Evolutionary conservation across 176 grass and related monocot genomes (phyloP).

Genomic region (Typha latifolia): DNA sequence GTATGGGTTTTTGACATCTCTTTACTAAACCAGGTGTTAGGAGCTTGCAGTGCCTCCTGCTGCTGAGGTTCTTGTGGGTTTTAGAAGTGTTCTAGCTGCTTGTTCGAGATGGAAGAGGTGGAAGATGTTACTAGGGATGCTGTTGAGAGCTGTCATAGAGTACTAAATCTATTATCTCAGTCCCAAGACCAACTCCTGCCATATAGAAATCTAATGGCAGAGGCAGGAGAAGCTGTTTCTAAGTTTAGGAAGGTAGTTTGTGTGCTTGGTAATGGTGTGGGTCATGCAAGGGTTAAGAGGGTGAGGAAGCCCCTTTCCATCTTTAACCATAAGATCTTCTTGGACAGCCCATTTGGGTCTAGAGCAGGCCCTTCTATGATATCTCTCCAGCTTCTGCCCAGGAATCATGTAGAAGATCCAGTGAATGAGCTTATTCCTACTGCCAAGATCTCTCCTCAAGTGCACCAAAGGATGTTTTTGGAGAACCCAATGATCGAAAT

Average conservation of each 20-base stretch:
- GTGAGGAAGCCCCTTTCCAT: slow-evolving; percentile 52
- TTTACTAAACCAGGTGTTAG: not conserved
- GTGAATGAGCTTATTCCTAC: slow-evolving; percentile 25
- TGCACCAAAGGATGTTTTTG: slow-evolving; percentile 44
- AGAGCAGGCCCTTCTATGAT: slow-evolving; percentile 17
- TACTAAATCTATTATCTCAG: slow-evolving; percentile 58
- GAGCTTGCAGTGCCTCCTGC: slow-evolving; percentile 2
- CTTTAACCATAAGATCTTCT: slow-evolving; percentile 62
- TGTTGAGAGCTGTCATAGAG: slow-evolving; percentile 62
- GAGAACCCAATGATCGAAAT: slow-evolving; percentile 29
- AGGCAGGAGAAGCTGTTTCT: slow-evolving; percentile 49
- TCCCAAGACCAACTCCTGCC: slow-evolving; percentile 39
- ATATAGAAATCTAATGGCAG: slow-evolving; percentile 43
- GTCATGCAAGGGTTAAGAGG: slow-evolving; percentile 70
- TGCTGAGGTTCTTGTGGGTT: not conserved
- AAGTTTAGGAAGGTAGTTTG: slow-evolving; percentile 53
- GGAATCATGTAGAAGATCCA: slow-evolving; percentile 34
- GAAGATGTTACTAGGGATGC: slow-evolving; percentile 61
- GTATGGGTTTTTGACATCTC: not conserved
- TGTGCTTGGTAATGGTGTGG: slow-evolving; percentile 38
- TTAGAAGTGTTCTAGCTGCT: slow-evolving; percentile 5
- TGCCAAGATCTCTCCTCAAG: slow-evolving; percentile 44
- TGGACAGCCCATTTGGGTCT: slow-evolving; percentile 27
- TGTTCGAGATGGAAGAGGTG: slow-evolving; percentile 52
- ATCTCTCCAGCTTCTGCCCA: slow-evolving; percentile 58